Evolutionary conservation across 2,329 filamentous ascomycete genomes (phyloP), one percentile per base, ranked within the genome.

Genomic region (Helotiales sp.): DNA sequence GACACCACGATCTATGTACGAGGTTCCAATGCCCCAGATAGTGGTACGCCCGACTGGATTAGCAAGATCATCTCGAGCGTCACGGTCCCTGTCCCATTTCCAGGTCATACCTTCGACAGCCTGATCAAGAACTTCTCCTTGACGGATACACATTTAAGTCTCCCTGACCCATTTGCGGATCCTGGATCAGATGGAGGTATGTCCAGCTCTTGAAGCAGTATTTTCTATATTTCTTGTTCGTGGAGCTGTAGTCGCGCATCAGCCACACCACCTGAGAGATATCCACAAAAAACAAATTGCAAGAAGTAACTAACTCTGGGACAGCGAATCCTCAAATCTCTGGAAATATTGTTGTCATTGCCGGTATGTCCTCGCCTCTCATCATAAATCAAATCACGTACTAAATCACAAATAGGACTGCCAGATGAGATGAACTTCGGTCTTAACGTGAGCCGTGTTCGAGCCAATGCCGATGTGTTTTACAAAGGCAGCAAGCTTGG

Each of bases 121-220:
- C 76, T 96, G 15, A 89, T 99, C 70, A 88, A 87, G 65, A 93
- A 95, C 66, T 97, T 98, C 70, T 89, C 91, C 22, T 77, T 98
- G 63, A 85, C 86, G 1, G 84, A 97, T 69, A 91, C 96, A 38
- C 86, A 96, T 67, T 96, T 99, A 72, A 85, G 84, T 49, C 77
- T 99, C 46, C 95, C 95, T 0, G 85, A 92, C 67, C 89, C 90
- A 0, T 83, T 88, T 67, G 90, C 91, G 2, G 86, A 92, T 17
- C 90, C 90, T 0, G 84, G 82, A 57, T 84, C 87, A 10, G 89
- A 91, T 0, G 84, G 87, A 51, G n/a, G n/a, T n/a, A n/a, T n/a
- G n/a, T n/a, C n/a, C n/a, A n/a, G n/a, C n/a, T n/a, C n/a, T n/a
- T n/a, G n/a, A n/a, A n/a, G n/a, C n/a, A n/a, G n/a, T n/a, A n/a